These are phyloP conservation scores for Schizothecium vesticola DNA, from an alignment of 495 filamentous ascomycete species.

Conservation along the genomic window DNA sequence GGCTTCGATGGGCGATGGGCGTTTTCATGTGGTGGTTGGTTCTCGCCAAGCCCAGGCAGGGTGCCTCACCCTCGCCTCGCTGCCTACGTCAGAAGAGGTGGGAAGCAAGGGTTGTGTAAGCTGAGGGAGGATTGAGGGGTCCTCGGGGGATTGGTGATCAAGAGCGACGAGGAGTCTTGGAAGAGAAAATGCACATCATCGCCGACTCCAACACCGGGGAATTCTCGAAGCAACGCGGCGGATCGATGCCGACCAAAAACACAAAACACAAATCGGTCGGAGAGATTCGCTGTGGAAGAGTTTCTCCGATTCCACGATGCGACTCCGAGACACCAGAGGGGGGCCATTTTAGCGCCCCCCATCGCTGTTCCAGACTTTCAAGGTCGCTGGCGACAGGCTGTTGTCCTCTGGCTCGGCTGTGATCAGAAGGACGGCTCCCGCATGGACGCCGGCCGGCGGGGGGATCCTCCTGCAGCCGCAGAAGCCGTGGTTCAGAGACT, in stretches of 20 bases:
- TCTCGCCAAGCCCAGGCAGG: background rate
- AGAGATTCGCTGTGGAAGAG: background rate
- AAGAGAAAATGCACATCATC: background rate
- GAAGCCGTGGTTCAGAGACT: slow-evolving; percentile 18
- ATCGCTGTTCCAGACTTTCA: background rate
- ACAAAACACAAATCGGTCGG: background rate
- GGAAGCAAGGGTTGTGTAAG: background rate
- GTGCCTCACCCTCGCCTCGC: background rate
- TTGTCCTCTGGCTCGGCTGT: background rate
- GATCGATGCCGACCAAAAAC: background rate
- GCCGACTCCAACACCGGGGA: background rate
- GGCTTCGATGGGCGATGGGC: background rate
- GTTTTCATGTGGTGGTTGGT: background rate
- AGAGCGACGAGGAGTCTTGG: background rate
- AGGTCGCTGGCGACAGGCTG: background rate
- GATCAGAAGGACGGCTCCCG: slow-evolving; percentile 1
- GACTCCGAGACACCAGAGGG: background rate
- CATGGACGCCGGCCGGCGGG: background rate
- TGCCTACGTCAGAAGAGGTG: background rate
- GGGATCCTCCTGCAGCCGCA: slow-evolving; percentile 13
- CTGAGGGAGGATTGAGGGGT: background rate
- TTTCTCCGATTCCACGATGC: background rate
- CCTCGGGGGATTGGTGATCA: background rate
- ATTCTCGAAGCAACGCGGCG: background rate
- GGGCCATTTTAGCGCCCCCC: background rate